Base-by-base conservation (phyloP, 1,284 basidiomycete genomes). In the Leccinum pallidistipes region DNA sequence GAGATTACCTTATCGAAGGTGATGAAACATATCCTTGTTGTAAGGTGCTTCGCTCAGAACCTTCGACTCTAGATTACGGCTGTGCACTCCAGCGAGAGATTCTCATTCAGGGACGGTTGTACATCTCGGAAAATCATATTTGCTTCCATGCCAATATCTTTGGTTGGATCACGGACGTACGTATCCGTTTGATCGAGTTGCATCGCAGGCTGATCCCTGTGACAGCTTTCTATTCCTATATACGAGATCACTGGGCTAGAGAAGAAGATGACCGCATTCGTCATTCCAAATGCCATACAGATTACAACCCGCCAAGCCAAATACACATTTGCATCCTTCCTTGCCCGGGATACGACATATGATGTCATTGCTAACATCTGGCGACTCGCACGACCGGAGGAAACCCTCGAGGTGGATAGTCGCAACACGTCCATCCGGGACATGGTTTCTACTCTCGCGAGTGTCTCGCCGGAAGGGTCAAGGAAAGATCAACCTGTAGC, bases 71-170 rank as follows among this genome's bases (percentile, higher is more conserved):
- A 97, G 97, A 98, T 75, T 99, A 99, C 69, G 96, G 97, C 3
- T 99, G 97, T 74, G 97, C 97, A 0, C 76, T 98, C 12, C 94
- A 97, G 71, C 87, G 95, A 58, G 97, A 99, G 75, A 98, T 99
- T 67, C 82, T 99, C 31, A 92, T 98, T 34, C 97, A 99, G 80
- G 97, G 97, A 3, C 85, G 97, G 3, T 75, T 99, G 57, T 99
- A 99, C 77, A 94, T 99, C 27, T 98, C 96, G 1, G 97, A 99
- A 77, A 97, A 98, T 76, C 96, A 98, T 73, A 85, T 98, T 16
- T 98, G 94, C 78, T 99, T 99, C 81, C 93, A 99, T 71, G 96
- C 97, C 24, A 99, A 98, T 74, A 98, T 99, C 58, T 97, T 99
- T 76, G 97, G 97, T 52, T 99, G 97, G 97, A 91, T 98, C 61